Conservation (phyloP, 2,329 filamentous ascomycete genomes). For the Alternaria solani region DNA sequence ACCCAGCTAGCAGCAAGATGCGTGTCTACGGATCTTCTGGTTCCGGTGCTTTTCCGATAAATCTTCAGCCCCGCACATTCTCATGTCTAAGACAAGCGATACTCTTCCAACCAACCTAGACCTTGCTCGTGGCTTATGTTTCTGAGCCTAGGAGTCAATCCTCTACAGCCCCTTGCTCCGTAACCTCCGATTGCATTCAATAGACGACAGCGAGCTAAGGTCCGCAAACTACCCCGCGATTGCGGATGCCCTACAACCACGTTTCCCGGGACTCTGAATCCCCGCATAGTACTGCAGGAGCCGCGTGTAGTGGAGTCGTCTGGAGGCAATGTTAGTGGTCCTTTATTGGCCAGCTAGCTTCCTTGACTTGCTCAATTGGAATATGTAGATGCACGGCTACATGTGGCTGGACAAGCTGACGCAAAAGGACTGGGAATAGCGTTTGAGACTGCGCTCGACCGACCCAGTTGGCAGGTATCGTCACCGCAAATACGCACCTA, state of each 20-base stretch:
- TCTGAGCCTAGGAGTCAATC: neutral
- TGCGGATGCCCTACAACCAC: slow-evolving; percentile 20
- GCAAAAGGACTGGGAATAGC: slow-evolving; percentile 13
- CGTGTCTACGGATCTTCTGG: neutral
- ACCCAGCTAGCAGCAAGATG: neutral
- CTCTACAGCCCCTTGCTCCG: slow-evolving; percentile 9
- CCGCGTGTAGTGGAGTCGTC: slow-evolving; percentile 29
- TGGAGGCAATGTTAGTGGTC: neutral
- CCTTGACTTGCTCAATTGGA: slow-evolving; percentile 3
- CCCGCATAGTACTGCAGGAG: slow-evolving; percentile 32
- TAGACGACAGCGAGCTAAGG: neutral
- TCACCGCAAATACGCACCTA: slow-evolving; percentile 17
- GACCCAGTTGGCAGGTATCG: slow-evolving; percentile 21
- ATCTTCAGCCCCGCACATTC: slow-evolving; percentile 1
- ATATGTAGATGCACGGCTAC: slow-evolving; percentile 11
- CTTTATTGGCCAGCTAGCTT: slow-evolving; percentile 17
- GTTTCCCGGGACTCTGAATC: slow-evolving; percentile 26
- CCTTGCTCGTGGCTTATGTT: neutral
- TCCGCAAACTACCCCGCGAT: slow-evolving; percentile 26
- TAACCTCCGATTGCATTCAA: slow-evolving; percentile 1
- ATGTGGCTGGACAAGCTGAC: slow-evolving; percentile 21
- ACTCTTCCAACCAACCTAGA: neutral
- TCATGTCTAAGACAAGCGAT: neutral
- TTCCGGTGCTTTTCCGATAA: neutral
- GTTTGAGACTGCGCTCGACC: slow-evolving; percentile 35